Evolutionary conservation across 768 basidiomycete species (phyloP).

Genomic region (Dacryopinax spathularia): DNA sequence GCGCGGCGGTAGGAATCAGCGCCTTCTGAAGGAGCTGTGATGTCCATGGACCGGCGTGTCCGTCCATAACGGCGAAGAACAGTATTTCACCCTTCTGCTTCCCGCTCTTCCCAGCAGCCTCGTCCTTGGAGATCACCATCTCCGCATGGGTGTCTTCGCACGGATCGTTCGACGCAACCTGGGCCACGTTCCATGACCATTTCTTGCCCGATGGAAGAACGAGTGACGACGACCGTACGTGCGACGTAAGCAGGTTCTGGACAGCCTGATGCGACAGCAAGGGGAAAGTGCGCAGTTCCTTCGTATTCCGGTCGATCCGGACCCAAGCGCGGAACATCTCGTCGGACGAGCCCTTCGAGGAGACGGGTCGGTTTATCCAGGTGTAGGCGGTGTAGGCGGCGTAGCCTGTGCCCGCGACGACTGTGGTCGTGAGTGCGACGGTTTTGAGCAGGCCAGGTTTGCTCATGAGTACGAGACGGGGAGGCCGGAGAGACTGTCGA

Average conservation of each 20-base stretch:
- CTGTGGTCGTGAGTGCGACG: conserved; percentile 38
- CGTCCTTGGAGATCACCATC: conserved; percentile 53
- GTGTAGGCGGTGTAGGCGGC: conserved; percentile 37
- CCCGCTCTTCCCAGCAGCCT: neutral
- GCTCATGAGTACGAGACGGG: neutral
- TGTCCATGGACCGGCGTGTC: conserved; percentile 74
- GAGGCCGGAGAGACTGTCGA: neutral
- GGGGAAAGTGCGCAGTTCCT: conserved; percentile 39
- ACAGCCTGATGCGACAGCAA: conserved; percentile 42
- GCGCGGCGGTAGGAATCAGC: conserved; percentile 68
- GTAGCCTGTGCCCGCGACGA: conserved; percentile 46
- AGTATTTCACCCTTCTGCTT: conserved; percentile 27
- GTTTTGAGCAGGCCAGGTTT: conserved; percentile 52
- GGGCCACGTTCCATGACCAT: conserved; percentile 69
- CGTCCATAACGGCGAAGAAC: conserved; percentile 84
- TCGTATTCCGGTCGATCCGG: conserved; percentile 40
- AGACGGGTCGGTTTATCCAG: conserved; percentile 25
- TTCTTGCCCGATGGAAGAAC: conserved; percentile 31
- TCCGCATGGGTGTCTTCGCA: conserved; percentile 79
- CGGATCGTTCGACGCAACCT: conserved; percentile 72
- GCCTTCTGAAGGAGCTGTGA: conserved; percentile 69
- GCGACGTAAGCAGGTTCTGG: conserved; percentile 43
- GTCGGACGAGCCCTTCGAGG: conserved; percentile 48
- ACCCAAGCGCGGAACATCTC: conserved; percentile 31
- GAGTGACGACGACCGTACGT: conserved; percentile 35